phyloP scores from a whole-genome alignment of 2,329 filamentous ascomycete species.

The Cladosporium sp. region DNA sequence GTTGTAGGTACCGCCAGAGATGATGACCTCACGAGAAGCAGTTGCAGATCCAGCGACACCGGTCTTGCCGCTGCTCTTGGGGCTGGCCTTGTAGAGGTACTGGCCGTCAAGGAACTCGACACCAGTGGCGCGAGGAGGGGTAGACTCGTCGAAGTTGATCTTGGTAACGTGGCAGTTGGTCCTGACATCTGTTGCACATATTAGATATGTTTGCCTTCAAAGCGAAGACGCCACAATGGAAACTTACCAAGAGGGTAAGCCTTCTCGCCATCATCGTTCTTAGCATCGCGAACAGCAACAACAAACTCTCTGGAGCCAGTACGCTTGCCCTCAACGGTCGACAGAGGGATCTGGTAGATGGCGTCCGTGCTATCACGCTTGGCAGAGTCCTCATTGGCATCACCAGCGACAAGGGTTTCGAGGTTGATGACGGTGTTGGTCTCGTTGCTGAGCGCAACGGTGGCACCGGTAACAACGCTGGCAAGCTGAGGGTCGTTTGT shows the following conservation, averaged over 20 bases:
- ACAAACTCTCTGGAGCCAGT: constrained; percentile 59
- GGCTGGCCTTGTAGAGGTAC: constrained; percentile 44
- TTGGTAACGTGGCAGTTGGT: constrained; percentile 67
- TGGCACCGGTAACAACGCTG: constrained; percentile 54
- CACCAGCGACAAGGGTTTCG: constrained; percentile 28
- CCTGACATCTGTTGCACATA: constrained; percentile 48
- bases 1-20: constrained; percentile 61
- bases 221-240: not conserved
- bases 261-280: constrained; percentile 53
- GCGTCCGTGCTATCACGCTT: constrained; percentile 51
- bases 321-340: constrained; percentile 43
- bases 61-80: constrained; percentile 34
- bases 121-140: constrained; percentile 52
- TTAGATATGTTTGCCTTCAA: not conserved
- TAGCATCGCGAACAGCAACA: constrained; percentile 52
- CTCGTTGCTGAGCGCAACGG: constrained; percentile 54
- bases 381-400: constrained; percentile 49
- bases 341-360: constrained; percentile 62
- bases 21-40: constrained; percentile 50
- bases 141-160: constrained; percentile 64
- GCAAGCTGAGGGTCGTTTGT: constrained; percentile 57
- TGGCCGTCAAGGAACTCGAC: constrained; percentile 48
- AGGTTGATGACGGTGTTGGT: constrained; percentile 35
- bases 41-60: constrained; percentile 46
- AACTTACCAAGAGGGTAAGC: constrained; percentile 52